Percentiles rank a stretch among this genome's conserved stretches.
Evolutionary conservation across 352 stramenopile genomes (phyloP).

Genomic region (Phytopythium litorale): DNA sequence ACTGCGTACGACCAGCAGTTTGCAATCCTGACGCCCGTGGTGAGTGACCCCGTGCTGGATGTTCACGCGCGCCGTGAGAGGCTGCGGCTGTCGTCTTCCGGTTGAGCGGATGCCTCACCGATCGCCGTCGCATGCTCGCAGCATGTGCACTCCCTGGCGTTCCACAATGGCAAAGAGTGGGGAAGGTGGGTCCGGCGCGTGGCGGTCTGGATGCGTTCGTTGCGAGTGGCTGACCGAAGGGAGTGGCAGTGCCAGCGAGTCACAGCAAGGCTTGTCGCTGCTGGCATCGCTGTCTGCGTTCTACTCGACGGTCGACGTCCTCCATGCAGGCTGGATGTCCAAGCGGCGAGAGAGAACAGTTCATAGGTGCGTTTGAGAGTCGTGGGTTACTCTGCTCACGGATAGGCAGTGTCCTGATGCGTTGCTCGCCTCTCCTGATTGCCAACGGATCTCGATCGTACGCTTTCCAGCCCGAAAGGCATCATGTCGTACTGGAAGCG

Average conservation of each 20-base stretch:
- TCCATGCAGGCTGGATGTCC: slow-evolving; percentile 69
- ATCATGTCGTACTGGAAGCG: slow-evolving; percentile 87
- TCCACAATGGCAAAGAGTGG: slow-evolving; percentile 72
- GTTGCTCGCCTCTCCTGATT: not conserved
- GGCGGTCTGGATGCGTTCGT: not conserved
- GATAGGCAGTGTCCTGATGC: not conserved
- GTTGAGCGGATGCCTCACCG: not conserved
- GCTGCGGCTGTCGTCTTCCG: not conserved
- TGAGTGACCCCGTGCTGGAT: slow-evolving; percentile 13
- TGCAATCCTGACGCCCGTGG: slow-evolving; percentile 61
- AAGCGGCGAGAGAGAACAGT: slow-evolving; percentile 74
- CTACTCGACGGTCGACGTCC: slow-evolving; percentile 62
- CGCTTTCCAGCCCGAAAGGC: slow-evolving; percentile 35
- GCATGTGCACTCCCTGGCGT: slow-evolving; percentile 72
- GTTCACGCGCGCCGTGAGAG: not conserved
- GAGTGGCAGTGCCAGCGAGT: slow-evolving; percentile 47
- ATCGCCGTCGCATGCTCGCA: slow-evolving; percentile 13
- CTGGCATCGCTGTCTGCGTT: slow-evolving; percentile 72
- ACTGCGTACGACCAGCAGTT: slow-evolving; percentile 74
- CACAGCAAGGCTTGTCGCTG: slow-evolving; percentile 74
- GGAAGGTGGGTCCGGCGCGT: slow-evolving; percentile 23
- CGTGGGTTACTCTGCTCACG: not conserved
- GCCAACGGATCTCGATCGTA: not conserved
- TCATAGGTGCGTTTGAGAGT: slow-evolving; percentile 24
- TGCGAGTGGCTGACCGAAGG: not conserved